Percentiles rank a stretch among this genome's conserved stretches.
phyloP scores from a whole-genome alignment of 1,284 basidiomycete species.

The Agaricales sp. region DNA sequence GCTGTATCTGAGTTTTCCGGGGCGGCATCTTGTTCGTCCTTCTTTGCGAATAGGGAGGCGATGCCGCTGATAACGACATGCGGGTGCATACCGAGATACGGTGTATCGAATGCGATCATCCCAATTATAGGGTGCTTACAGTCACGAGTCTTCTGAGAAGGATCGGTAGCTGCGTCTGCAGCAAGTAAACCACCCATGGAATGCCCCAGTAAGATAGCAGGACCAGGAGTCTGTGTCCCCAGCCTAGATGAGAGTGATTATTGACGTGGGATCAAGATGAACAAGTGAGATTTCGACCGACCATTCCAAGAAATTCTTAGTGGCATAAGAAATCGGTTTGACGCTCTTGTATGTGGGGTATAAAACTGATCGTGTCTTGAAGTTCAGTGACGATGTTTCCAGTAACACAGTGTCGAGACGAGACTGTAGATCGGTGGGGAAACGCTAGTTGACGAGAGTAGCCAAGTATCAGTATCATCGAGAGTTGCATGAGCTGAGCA shows the following conservation, averaged over 20 bases:
- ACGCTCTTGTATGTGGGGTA: constrained; percentile 49
- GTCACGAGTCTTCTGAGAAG: constrained; percentile 20
- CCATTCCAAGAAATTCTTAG: constrained; percentile 42
- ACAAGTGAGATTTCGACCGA: constrained; percentile 14
- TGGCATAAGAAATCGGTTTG: constrained; percentile 36
- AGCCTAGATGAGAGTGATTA: constrained; percentile 26
- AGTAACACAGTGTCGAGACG: constrained; percentile 26
- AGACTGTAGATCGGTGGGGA: constrained; percentile 40
- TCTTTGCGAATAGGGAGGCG: constrained; percentile 36
- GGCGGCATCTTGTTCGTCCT: constrained; percentile 17
- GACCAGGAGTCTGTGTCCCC: constrained; percentile 38
- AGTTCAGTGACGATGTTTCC: neutral
- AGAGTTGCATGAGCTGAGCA: neutral
- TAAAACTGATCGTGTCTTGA: constrained; percentile 12
- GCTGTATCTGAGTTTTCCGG: constrained; percentile 19
- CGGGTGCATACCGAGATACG: constrained; percentile 49
- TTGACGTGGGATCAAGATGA: constrained; percentile 3
- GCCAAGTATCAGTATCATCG: neutral
- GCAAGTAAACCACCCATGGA: constrained; percentile 50
- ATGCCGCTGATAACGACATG: constrained; percentile 48
- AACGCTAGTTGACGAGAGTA: constrained; percentile 19
- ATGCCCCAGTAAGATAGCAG: constrained; percentile 43
- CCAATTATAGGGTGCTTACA: constrained; percentile 27
- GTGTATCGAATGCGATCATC: constrained; percentile 45
- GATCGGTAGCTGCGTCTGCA: constrained; percentile 38